These are phyloP conservation scores for Mycena venus DNA, from an alignment of 768 basidiomycete genomes.

Conservation along the genomic window DNA sequence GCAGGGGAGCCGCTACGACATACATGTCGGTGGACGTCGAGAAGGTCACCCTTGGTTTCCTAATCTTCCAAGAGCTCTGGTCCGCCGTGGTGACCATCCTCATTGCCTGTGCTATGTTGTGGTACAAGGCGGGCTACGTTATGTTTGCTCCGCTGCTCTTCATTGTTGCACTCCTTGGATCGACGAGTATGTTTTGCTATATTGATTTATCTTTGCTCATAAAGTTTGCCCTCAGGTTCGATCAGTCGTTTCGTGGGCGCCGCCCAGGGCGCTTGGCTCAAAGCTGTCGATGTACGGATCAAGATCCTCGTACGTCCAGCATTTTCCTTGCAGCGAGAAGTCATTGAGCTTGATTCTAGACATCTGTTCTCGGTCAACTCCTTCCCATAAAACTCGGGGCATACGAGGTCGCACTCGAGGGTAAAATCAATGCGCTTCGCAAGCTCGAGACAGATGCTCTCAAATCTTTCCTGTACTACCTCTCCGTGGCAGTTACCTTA, in stretches of 20 bases:
- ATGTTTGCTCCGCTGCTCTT: constrained; percentile 27
- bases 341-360: too few relatives aligned
- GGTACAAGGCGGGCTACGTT: constrained; percentile 21
- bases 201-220: not conserved
- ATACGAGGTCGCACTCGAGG: constrained; percentile 9
- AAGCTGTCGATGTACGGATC: constrained; percentile 19
- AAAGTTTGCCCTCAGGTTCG: not conserved
- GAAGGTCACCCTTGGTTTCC: constrained; percentile 15
- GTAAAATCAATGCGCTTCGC: constrained; percentile 12
- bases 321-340: not conserved
- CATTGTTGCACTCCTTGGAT: constrained; percentile 1
- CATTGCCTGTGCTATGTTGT: constrained; percentile 22
- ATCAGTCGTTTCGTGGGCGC: constrained; percentile 14
- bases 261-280: constrained; percentile 21
- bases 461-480: not conserved
- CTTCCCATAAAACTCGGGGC: constrained; percentile 30
- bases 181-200: constrained; percentile 12
- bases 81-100: constrained; percentile 17
- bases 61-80: constrained; percentile 23
- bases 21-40: constrained; percentile 33
- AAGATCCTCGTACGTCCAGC: constrained; percentile 23
- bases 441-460: not conserved
- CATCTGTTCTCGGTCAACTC: constrained; percentile 24
- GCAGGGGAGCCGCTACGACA: constrained; percentile 22
- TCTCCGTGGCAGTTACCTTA: not conserved